Evolutionary conservation across 1,284 basidiomycete genomes (phyloP), one percentile per base, ranked within the genome.

Genomic region (Veloboletus limbatus): DNA sequence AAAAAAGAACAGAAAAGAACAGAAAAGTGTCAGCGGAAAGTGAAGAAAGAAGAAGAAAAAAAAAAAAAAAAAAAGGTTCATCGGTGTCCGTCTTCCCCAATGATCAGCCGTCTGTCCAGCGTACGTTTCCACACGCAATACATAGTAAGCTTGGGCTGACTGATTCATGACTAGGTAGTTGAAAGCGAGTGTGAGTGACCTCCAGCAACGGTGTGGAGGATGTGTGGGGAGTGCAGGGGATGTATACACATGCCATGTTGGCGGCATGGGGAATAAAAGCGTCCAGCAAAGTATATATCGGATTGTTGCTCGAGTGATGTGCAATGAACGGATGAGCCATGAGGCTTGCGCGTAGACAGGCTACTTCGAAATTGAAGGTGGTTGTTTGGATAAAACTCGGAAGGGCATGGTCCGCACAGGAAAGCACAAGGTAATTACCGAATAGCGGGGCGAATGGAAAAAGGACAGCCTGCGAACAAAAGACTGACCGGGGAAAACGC

Each of bases 371-470:
- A 39, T 54, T 21, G 59, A 53, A 45, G 38, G 41, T 42, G 39
- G 18, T 52, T 25, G 54, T 47, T 49, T 47, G 45, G 47, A 36
- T 46, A 54, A 47, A 51, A 43, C 40, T 51, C 42, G 48, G 16
- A 36, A 40, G 41, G 42, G 48, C 45, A 54, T 24, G 36, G 50
- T 62, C 62, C 56, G 43, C 55, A 52, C 36, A 48, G 49, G 47
- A 52, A 49, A 60, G 58, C 51, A 62, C 54, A 49, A 47, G 54
- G 52, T 50, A 64, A 54, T 65, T 62, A 67, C 56, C 65, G 52
- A 55, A 63, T 31, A 55, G 46, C 48, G 55, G n/a, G 48, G 43
- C 42, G 49, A 61, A 68, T 21, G 48, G 56, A 48, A 65, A 54
- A 52, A 31, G 55, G 54, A 41, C 54, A 60, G 50, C 44, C 53